Evolutionary conservation across 2,329 filamentous ascomycete genomes (phyloP), one percentile per base, ranked within the genome.

Genomic region (Botrytis fragariae): DNA sequence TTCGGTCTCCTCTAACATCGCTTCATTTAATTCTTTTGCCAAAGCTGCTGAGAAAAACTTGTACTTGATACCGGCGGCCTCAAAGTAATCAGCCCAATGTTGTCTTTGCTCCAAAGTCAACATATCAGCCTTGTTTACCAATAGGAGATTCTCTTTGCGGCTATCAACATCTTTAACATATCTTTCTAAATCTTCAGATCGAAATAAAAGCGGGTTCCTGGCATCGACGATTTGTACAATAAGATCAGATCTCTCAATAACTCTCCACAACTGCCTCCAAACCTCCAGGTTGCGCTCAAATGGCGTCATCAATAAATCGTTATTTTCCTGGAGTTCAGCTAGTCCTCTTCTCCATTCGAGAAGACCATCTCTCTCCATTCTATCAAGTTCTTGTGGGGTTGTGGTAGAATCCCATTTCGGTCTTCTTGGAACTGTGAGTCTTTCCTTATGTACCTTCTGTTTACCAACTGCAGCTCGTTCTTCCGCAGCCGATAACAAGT

Each of bases 81-180:
- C 91, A 78, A 99, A 93, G 81, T 97, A 94, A 77, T 92, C 89
- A 4, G 95, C 95, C 96, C 96, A 99, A 0, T 87, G 86, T 76
- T 88, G 88, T 77, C 96, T 87, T 84, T 99, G 97, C 79, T 90
- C 89, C 65, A 90, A 83, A 1, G 95, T 97, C 93, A 99, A 95
- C 96, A 99, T 98, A 84, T 99, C 96, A 63, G 96, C 95, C 86
- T 99, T 99, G 87, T 99, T 99, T 80, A 99, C 95, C 72, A 99
- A 86, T 72, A 99, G 83, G 80, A 99, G 81, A 82, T 98, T 99
- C 81, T 94, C 89, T 86, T 99, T 98, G 81, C 90, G 91, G 2
- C 90, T 84, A 79, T 97, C 92, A 39, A 98, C 92, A 78, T 97
- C 94, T 84, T 97, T 97, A 79, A 99, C 96, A 78, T 99, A 99